phyloP scores from a whole-genome alignment of 805 yeast species.

The Lipomyces starkeyi region DNA sequence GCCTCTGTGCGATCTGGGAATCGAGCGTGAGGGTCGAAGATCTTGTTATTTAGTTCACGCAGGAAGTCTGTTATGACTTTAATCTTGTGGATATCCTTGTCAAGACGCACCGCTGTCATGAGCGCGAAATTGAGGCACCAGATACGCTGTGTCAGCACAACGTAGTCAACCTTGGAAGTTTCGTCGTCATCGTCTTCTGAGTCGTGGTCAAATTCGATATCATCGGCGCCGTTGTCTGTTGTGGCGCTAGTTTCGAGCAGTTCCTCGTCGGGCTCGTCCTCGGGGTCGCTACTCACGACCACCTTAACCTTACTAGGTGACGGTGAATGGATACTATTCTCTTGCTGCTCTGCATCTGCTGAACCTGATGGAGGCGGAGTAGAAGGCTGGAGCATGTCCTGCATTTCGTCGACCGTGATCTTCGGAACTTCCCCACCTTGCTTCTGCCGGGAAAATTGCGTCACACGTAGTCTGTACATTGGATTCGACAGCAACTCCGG shows the following conservation, averaged over 20 bases:
- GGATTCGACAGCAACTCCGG: conserved; percentile 28
- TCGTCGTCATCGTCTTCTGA: conserved; percentile 13
- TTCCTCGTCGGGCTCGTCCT: not conserved
- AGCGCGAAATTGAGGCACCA: conserved; percentile 24
- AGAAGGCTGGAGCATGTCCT: not conserved
- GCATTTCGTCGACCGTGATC: not conserved
- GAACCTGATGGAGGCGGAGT: not conserved
- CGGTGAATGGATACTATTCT: not conserved
- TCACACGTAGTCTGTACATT: conserved; percentile 15
- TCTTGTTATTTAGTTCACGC: conserved; percentile 15
- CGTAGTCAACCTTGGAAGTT: conserved; percentile 21
- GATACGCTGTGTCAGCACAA: conserved; percentile 9
- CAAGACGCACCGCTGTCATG: conserved; percentile 21
- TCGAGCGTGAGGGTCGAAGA: conserved; percentile 29
- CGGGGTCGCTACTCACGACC: not conserved
- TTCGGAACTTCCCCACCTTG: not conserved
- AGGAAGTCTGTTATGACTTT: conserved; percentile 12
- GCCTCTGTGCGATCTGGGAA: conserved; percentile 33
- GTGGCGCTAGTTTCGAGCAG: not conserved
- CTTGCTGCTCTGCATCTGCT: not conserved
- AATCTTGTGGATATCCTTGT: conserved; percentile 24
- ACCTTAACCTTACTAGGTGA: not conserved
- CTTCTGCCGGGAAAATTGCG: not conserved
- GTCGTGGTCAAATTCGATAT: not conserved
- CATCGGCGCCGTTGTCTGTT: conserved; percentile 3